A percentile compares a stretch with the other conserved stretches of the same genome.
These are phyloP conservation scores for Cryptosporidium sp. DNA, from an alignment of 169 alveolate species.

Conservation along the genomic window DNA sequence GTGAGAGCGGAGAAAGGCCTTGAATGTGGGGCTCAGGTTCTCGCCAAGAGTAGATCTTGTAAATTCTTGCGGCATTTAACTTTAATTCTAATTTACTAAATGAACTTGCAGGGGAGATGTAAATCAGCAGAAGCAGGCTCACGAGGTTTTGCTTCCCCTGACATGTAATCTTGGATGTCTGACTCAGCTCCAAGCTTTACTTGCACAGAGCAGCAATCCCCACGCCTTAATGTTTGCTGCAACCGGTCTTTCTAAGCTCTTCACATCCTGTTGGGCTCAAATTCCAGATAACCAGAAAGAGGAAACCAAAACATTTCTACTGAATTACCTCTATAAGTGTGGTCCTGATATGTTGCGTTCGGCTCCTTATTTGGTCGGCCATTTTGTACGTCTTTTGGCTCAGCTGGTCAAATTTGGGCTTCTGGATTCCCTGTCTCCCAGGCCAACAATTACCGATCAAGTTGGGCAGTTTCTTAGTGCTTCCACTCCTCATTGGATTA, in stretches of 20 bases:
- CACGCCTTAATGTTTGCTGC: slow-evolving; percentile 89
- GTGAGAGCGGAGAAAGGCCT: background rate
- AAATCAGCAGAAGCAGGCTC: slow-evolving; percentile 91
- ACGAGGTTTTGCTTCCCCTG: slow-evolving; percentile 90
- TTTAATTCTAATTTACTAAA: background rate
- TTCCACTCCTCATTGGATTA: slow-evolving; percentile 92
- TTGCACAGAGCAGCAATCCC: slow-evolving; percentile 87
- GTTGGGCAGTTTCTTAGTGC: slow-evolving; percentile 86
- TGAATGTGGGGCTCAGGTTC: background rate
- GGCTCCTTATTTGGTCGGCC: slow-evolving; percentile 91
- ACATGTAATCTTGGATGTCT: slow-evolving; percentile 86
- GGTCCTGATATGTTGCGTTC: slow-evolving; percentile 91
- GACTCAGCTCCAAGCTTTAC: slow-evolving; percentile 83
- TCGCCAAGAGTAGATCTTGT: background rate
- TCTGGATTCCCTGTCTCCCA: slow-evolving; percentile 88
- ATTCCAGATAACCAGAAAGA: slow-evolving; percentile 87
- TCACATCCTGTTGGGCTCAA: slow-evolving; percentile 88
- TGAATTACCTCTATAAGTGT: slow-evolving; percentile 88
- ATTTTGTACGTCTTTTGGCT: slow-evolving; percentile 88
- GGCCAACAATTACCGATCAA: slow-evolving; percentile 81
- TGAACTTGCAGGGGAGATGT: slow-evolving; percentile 82
- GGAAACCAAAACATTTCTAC: slow-evolving; percentile 88
- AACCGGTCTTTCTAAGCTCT: slow-evolving; percentile 85
- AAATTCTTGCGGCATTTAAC: background rate
- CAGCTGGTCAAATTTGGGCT: slow-evolving; percentile 90